Evolutionary conservation across 352 stramenopile genomes (phyloP), one percentile per base, ranked within the genome.

Genomic region (Globisporangium camurandrum): DNA sequence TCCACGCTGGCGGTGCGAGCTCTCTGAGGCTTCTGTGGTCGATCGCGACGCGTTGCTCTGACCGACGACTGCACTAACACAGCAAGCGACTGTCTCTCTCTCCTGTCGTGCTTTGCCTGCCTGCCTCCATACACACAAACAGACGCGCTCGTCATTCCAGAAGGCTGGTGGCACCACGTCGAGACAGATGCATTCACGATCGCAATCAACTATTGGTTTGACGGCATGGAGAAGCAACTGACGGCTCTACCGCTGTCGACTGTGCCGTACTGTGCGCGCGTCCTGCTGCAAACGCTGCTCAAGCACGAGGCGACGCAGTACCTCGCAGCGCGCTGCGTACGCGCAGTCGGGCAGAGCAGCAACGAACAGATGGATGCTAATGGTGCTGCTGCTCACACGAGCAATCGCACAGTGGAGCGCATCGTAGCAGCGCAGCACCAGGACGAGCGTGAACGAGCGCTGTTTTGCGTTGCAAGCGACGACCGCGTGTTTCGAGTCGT

Each of bases 131-230:
- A 4, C 17, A 10, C 17, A 16, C 17, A 12, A 20, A 26, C 41
- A 88, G 83, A 80, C 45, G 80, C 78, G 9, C 51, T 93, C 5
- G 75, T 79, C 40, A 91, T 93, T 23, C 83, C 83, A 0, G 83
- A 93, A 49, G 83, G 83, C 5, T 93, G 83, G 83, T 93, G 83
- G 83, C 83, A 93, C 50, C 78, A 88, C 55, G 80, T 93, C 12
- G 74, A 86, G 50, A 86, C 79, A 27, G 74, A 84, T 20, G 56
- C 69, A 23, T 85, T 71, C 53, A 91, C 79, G 0, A 81, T 93
- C 45, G 83, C 80, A 7, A 52, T 89, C 41, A 93, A 93, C 57
- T 92, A 77, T 48, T 93, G 83, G 83, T 91, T 82, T 49, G 64
- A 86, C 56, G 80, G 80, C 8, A 30, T 85, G 12, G 69, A 82